Evolutionary conservation across 23 red algal genomes (phyloP).

Genomic region (Gracilaria domingensis): DNA sequence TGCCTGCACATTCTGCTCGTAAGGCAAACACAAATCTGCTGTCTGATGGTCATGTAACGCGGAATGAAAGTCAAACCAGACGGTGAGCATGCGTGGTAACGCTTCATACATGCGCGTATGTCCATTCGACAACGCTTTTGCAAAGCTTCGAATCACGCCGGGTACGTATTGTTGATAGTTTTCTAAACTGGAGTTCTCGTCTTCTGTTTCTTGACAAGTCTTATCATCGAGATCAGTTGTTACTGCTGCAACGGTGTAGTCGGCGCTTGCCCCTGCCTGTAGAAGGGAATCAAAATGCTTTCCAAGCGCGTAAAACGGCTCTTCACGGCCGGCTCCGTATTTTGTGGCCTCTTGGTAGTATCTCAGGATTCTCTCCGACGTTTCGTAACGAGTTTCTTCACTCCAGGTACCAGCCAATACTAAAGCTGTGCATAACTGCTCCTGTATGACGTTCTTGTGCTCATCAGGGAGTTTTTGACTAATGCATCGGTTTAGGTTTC

Average conservation of each 20-base stretch:
- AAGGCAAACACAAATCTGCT: neutral
- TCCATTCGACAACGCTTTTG: conserved; percentile 69
- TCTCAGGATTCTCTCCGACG: conserved; percentile 63
- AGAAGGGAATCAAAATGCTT: conserved; percentile 82
- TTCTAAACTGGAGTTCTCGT: neutral
- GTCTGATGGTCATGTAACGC: neutral
- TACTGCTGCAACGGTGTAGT: neutral
- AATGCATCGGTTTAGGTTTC: neutral
- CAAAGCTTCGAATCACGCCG: conserved; percentile 54
- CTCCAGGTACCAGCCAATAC: conserved; percentile 34
- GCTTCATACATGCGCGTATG: conserved; percentile 80
- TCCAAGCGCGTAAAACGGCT: conserved; percentile 82
- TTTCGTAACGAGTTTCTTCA: conserved; percentile 47
- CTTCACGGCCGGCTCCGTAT: conserved; percentile 44
- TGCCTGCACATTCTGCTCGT: conserved; percentile 32
- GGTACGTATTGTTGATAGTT: conserved; percentile 27
- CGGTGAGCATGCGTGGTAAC: conserved; percentile 86
- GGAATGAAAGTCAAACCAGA: conserved; percentile 88
- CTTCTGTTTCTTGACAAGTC: neutral
- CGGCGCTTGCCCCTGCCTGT: conserved; percentile 51
- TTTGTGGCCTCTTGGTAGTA: conserved; percentile 59
- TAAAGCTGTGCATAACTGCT: conserved; percentile 27
- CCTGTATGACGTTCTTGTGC: conserved; percentile 5
- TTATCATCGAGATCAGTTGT: neutral
- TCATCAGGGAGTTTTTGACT: neutral